These are phyloP conservation scores for Bipolaris bicolor DNA, from an alignment of 2,329 filamentous ascomycete species.

Conservation along the genomic window DNA sequence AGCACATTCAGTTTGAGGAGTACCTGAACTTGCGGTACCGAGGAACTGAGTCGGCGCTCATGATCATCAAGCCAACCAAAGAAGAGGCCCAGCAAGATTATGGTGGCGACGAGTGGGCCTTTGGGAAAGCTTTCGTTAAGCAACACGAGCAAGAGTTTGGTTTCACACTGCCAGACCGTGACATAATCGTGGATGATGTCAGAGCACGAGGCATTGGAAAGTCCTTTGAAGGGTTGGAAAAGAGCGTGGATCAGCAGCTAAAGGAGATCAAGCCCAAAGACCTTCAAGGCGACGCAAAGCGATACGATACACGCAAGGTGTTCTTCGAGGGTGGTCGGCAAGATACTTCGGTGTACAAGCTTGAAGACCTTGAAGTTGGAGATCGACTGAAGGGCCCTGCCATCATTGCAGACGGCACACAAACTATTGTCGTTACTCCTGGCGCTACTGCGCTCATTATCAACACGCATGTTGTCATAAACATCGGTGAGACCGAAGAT, in stretches of 20 bases:
- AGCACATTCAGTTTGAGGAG: constrained; percentile 82
- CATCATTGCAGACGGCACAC: constrained; percentile 84
- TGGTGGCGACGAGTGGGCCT: constrained; percentile 75
- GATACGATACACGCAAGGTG: constrained; percentile 70
- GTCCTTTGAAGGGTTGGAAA: constrained; percentile 78
- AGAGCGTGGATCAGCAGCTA: constrained; percentile 84
- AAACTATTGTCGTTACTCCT: constrained; percentile 90
- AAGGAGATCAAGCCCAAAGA: constrained; percentile 69
- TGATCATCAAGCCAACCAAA: constrained; percentile 77
- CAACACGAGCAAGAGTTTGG: constrained; percentile 94
- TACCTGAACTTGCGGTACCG: constrained; percentile 94
- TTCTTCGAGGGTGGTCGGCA: constrained; percentile 84
- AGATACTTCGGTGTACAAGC: constrained; percentile 81
- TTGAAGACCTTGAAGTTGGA: constrained; percentile 74
- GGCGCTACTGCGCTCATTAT: constrained; percentile 77
- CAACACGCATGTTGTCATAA: constrained; percentile 87
- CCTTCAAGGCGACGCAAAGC: constrained; percentile 63
- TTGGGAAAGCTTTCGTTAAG: constrained; percentile 80
- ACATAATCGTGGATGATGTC: constrained; percentile 90
- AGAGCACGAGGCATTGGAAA: constrained; percentile 87
- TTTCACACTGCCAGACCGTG: constrained; percentile 82
- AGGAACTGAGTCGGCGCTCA: constrained; percentile 87
- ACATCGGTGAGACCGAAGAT: constrained; percentile 67
- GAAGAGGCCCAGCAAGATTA: constrained; percentile 67
- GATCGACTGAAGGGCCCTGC: constrained; percentile 79